Evolutionary conservation across 139 green algal species (phyloP), one percentile per base, ranked within the genome.

Genomic region (Desmodesmus armatus): DNA sequence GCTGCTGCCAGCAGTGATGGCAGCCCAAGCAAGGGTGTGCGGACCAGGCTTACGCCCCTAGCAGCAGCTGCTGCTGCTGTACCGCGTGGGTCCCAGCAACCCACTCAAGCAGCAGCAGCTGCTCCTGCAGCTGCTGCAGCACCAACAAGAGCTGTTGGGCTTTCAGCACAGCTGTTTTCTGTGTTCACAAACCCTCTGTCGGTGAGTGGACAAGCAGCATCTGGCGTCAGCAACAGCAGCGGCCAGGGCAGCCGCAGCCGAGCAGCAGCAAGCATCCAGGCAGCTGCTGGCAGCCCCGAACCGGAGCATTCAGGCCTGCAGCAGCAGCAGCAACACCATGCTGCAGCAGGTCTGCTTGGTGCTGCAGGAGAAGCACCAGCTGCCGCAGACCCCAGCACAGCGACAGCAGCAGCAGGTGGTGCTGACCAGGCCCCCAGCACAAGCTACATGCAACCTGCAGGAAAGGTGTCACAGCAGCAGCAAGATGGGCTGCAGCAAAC

Each of bases 141-240:
- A 69, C n/a, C 74, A n/a, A 51, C 9, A 15, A 55, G 51, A 5
- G 9, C 49, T 15, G 7, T 51, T 19, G 31, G 37, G 49, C 31
- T 31, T 9, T 15, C 33, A 7, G 37, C 33, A 27, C 74, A 71
- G 33, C 33, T 29, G 19, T 69, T 82, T 40, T 70, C 49, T 9
- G 49, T 82, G 23, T 82, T 82, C 51, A 82, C 33, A 49, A 82
- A 82, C 51, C 74, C 74, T 1, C 33, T 82, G 29, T 33, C 44
- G 58, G 53, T 21, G 25, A 2, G 55, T 31, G 53, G 33, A 40
- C 35, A 35, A 71, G 53, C 35, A 66, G 75, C 44, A 51, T 35
- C 35, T 41, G 33, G 9, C 41, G 63, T 21, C 51, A 37, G 17
- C 3, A 72, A 29, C 71, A 79, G 71, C 17, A 31, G 63, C n/a